Conservation (phyloP, 2,329 filamentous ascomycete species). For the Hypoxylon sp. region DNA sequence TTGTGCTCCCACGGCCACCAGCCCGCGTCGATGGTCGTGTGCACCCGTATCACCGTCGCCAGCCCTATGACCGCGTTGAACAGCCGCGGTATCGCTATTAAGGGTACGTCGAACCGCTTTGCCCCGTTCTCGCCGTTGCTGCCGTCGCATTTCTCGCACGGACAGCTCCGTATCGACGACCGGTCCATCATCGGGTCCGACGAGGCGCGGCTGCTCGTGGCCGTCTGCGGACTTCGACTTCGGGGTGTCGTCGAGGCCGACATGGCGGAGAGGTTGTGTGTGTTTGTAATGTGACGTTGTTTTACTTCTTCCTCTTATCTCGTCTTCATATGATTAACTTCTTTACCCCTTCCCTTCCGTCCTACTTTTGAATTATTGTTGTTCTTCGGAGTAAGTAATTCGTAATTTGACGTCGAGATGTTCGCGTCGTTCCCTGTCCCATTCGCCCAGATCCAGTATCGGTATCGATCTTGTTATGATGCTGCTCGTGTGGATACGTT, state of each 20-base stretch:
- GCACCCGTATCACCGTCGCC: conserved; percentile 39
- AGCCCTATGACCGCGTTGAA: conserved; percentile 37
- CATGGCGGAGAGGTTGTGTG: conserved; percentile 16
- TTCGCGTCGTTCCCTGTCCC: background rate
- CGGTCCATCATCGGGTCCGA: conserved; percentile 12
- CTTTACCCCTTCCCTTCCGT: background rate
- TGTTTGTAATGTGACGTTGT: background rate
- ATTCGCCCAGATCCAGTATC: background rate
- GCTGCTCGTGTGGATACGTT: too few species aligned
- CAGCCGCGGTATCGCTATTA: conserved; percentile 39
- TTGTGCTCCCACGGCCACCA: conserved; percentile 43
- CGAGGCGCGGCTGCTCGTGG: conserved; percentile 27
- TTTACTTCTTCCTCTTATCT: conserved; percentile 1
- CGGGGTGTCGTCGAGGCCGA: conserved; percentile 32
- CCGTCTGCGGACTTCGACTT: conserved; percentile 34
- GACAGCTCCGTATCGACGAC: conserved; percentile 25
- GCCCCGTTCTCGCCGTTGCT: conserved; percentile 13
- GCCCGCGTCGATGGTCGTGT: conserved; percentile 38
- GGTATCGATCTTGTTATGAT: conserved; percentile 9
- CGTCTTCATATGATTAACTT: background rate
- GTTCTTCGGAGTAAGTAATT: background rate
- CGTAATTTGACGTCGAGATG: background rate
- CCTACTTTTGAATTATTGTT: background rate
- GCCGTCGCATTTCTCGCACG: conserved; percentile 29
- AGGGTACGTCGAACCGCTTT: conserved; percentile 37